Conservation (phyloP, 2,329 filamentous ascomycete species). For the Cladosporium sphaerospermum region DNA sequence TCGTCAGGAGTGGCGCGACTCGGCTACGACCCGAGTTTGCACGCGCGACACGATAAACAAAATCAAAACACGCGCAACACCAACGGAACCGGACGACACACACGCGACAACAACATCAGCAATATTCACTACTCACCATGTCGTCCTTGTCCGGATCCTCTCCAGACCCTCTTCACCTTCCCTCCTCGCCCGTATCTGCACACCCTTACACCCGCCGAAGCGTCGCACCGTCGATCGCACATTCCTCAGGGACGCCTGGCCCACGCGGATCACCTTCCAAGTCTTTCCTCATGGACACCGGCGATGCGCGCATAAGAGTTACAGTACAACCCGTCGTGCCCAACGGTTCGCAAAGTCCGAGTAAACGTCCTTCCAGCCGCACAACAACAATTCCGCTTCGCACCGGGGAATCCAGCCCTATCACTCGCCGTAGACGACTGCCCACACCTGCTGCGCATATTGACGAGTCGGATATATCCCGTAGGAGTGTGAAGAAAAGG, state of each 20-base stretch:
- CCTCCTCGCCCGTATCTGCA: slow-evolving; percentile 28
- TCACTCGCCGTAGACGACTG: slow-evolving; percentile 12
- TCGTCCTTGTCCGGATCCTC: slow-evolving; percentile 17
- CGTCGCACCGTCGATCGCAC: slow-evolving; percentile 26
- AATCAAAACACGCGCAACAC: neutral
- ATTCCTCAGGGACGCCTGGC: slow-evolving; percentile 11
- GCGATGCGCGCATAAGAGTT: slow-evolving; percentile 38
- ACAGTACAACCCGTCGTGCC: slow-evolving; percentile 44
- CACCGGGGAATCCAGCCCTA: slow-evolving; percentile 29
- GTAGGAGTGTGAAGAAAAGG: slow-evolving; percentile 23
- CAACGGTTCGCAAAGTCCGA: slow-evolving; percentile 19
- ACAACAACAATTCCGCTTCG: slow-evolving; percentile 37
- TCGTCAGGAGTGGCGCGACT: neutral
- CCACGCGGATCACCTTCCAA: slow-evolving; percentile 35
- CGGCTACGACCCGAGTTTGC: neutral
- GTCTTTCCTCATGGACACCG: slow-evolving; percentile 40
- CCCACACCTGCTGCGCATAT: slow-evolving; percentile 6
- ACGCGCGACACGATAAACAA: neutral
- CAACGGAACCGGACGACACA: neutral
- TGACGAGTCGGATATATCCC: neutral
- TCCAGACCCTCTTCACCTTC: slow-evolving; percentile 29
- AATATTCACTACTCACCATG: neutral
- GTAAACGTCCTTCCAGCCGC: slow-evolving; percentile 14
- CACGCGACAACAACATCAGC: neutral
- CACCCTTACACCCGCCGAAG: slow-evolving; percentile 1